Conservation (phyloP, 2,329 filamentous ascomycete species). For the Aureobasidium uvarum region DNA sequence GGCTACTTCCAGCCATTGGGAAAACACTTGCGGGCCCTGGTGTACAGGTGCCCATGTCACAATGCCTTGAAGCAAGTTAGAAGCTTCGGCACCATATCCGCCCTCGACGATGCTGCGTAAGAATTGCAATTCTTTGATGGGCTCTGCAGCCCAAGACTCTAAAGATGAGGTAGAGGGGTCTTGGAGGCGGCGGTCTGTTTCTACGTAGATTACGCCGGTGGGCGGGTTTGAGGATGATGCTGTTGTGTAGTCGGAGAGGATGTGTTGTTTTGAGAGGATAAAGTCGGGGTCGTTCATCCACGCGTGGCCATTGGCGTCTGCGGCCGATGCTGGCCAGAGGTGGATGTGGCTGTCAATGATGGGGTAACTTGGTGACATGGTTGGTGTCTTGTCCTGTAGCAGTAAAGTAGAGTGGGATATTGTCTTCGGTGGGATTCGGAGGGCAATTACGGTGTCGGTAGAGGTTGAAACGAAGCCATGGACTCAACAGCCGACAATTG, state of each 20-base stretch:
- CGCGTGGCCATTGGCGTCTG: slow-evolving; percentile 60
- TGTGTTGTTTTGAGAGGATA: slow-evolving; percentile 63
- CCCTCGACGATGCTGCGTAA: slow-evolving; percentile 63
- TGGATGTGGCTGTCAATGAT: slow-evolving; percentile 93
- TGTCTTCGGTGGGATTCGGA: not conserved
- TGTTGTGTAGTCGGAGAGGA: slow-evolving; percentile 43
- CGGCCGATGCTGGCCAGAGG: slow-evolving; percentile 67
- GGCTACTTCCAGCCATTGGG: slow-evolving; percentile 63
- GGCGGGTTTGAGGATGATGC: slow-evolving; percentile 30
- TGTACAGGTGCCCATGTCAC: slow-evolving; percentile 86
- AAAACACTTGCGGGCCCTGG: slow-evolving; percentile 59
- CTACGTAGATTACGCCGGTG: slow-evolving; percentile 76
- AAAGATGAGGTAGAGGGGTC: slow-evolving; percentile 32
- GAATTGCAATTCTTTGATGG: slow-evolving; percentile 70
- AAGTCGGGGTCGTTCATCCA: slow-evolving; percentile 62
- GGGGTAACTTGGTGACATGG: not conserved
- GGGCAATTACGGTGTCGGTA: not conserved
- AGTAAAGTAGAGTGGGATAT: not conserved
- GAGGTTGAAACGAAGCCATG: not conserved
- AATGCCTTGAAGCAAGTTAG: slow-evolving; percentile 62
- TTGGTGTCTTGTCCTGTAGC: not conserved
- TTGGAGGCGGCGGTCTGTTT: slow-evolving; percentile 65
- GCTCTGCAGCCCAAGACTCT: slow-evolving; percentile 61
- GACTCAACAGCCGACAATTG: slow-evolving; percentile 15
- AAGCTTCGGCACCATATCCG: slow-evolving; percentile 44